phyloP scores from a whole-genome alignment of 139 green algal genomes.

The Mychonastes homosphaera region DNA sequence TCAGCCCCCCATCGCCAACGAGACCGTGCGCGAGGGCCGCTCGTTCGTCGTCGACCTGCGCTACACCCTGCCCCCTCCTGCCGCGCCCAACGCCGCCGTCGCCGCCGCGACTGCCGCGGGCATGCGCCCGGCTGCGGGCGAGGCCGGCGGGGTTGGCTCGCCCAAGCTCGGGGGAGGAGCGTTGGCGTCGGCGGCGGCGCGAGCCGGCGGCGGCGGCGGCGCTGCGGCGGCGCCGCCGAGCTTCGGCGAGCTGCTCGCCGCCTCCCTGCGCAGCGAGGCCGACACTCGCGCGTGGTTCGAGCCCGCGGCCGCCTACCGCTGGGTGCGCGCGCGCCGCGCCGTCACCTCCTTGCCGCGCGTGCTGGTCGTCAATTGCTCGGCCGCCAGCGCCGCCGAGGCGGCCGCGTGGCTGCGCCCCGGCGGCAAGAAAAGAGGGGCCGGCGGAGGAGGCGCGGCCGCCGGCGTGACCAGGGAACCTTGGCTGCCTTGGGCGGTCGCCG shows the following conservation, averaged over 20 bases:
- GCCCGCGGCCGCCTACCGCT: slow-evolving; percentile 50
- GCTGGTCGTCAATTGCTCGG: slow-evolving; percentile 53
- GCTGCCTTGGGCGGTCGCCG: slow-evolving; percentile 31
- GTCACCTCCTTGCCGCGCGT: too few relatives aligned
- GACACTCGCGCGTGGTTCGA: slow-evolving; percentile 79
- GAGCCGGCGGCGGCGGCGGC: neutral
- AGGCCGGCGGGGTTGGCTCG: too few relatives aligned
- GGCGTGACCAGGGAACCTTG: too few relatives aligned
- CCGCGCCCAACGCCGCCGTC: too few relatives aligned
- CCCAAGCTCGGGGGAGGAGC: too few relatives aligned
- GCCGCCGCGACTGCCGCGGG: too few relatives aligned
- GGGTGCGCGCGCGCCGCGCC: too few relatives aligned
- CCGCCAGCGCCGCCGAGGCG: slow-evolving; percentile 32
- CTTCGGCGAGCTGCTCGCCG: slow-evolving; percentile 50
- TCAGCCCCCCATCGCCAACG: too few relatives aligned
- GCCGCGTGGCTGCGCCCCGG: slow-evolving; percentile 40
- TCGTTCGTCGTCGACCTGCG: too few relatives aligned
- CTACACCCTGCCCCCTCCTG: too few relatives aligned
- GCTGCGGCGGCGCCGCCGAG: slow-evolving; percentile 10
- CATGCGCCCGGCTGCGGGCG: too few relatives aligned
- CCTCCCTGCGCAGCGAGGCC: slow-evolving; percentile 33
- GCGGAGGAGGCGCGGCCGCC: neutral
- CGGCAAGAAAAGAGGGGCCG: neutral
- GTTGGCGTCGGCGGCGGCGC: neutral
- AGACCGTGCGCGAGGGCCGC: too few relatives aligned